phyloP scores from a whole-genome alignment of 805 yeast species.

The Ogataea saltuana region DNA sequence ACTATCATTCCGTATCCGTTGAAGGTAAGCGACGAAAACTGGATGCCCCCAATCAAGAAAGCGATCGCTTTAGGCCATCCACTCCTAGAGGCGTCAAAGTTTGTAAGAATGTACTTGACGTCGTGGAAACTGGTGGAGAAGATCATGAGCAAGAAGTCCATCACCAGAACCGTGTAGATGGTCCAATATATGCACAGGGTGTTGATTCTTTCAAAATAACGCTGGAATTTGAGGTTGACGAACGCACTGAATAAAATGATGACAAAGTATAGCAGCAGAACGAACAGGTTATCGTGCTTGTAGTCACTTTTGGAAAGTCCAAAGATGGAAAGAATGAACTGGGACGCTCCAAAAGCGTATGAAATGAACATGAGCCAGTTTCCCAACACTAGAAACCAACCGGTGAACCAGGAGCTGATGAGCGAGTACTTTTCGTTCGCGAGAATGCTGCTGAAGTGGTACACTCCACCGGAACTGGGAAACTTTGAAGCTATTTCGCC shows the following conservation, averaged over 20 bases:
- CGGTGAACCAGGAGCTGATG: constrained; percentile 72
- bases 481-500: constrained; percentile 78
- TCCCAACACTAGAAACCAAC: constrained; percentile 73
- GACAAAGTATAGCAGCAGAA: constrained; percentile 55
- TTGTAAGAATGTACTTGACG: constrained; percentile 57
- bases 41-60: constrained; percentile 77
- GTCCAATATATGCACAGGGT: constrained; percentile 76
- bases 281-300: constrained; percentile 55
- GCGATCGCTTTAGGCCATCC: constrained; percentile 77
- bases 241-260: constrained; percentile 62
- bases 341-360: constrained; percentile 75
- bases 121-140: constrained; percentile 62
- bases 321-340: constrained; percentile 64
- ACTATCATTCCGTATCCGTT: constrained; percentile 84
- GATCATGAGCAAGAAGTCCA: constrained; percentile 61
- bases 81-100: constrained; percentile 68
- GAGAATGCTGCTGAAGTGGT: constrained; percentile 73
- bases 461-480: constrained; percentile 75
- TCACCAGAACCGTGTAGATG: constrained; percentile 64
- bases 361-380: constrained; percentile 78
- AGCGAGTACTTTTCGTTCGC: constrained; percentile 59
- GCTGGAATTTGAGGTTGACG: constrained; percentile 61
- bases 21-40: constrained; percentile 74
- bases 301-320: constrained; percentile 62
- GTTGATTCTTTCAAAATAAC: constrained; percentile 62